Conservation (phyloP, 768 basidiomycete genomes). For the Boletellus sp. region DNA sequence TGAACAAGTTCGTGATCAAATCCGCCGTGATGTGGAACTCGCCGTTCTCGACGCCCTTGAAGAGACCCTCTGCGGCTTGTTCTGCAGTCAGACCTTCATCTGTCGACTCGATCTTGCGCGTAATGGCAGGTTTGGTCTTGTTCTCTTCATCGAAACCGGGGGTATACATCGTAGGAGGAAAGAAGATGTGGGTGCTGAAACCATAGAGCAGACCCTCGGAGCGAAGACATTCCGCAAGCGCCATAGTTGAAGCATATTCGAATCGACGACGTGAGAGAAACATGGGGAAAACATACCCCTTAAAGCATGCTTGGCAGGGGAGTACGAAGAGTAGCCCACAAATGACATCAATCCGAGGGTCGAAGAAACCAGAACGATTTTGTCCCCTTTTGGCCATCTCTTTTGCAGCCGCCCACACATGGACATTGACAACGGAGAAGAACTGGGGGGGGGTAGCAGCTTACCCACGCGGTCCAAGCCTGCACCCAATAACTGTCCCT, state of each 20-base stretch:
- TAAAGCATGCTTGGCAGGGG: conserved; percentile 82
- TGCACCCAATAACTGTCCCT: conserved; percentile 32
- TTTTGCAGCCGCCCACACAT: conserved; percentile 58
- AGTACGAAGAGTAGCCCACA: conserved; percentile 74
- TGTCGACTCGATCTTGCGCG: conserved; percentile 68
- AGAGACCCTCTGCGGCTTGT: conserved; percentile 53
- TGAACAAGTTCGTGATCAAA: conserved; percentile 62
- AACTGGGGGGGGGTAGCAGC: not conserved
- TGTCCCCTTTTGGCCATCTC: conserved; percentile 59
- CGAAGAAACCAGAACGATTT: conserved; percentile 74
- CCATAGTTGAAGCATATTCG: conserved; percentile 33
- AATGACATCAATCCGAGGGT: conserved; percentile 72
- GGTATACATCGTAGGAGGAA: conserved; percentile 77
- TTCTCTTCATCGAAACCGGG: conserved; percentile 78
- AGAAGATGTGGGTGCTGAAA: conserved; percentile 75
- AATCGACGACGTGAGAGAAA: not conserved
- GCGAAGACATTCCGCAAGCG: conserved; percentile 78
- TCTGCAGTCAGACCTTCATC: conserved; percentile 66
- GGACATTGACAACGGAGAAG: not conserved
- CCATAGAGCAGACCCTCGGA: conserved; percentile 77
- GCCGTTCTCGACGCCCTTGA: conserved; percentile 67
- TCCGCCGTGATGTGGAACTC: conserved; percentile 75
- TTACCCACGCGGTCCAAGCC: conserved; percentile 51
- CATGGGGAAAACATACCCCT: conserved; percentile 50
- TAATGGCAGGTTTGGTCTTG: conserved; percentile 70